phyloP scores from a whole-genome alignment of 306 rosid genomes.

The Cyamopsis tetragonoloba region DNA sequence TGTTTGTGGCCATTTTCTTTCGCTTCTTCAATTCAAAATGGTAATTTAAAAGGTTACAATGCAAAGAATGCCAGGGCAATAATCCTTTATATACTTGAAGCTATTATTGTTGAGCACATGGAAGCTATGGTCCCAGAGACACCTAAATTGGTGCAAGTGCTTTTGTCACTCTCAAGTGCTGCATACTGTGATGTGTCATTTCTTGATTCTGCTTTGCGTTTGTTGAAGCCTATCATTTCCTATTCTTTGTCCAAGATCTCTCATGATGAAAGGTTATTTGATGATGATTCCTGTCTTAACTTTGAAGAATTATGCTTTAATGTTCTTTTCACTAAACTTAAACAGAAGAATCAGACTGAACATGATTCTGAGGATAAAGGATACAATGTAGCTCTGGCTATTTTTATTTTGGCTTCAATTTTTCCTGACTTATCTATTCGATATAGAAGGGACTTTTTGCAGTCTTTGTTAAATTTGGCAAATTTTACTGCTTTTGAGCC shows the following conservation, averaged over 20 bases:
- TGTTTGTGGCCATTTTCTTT: conserved; percentile 71
- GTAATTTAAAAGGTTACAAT: conserved; percentile 61
- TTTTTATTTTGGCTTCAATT: conserved; percentile 77
- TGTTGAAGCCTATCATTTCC: conserved; percentile 83
- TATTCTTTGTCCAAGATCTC: conserved; percentile 67
- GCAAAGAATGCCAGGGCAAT: conserved; percentile 88
- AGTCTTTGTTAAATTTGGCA: conserved; percentile 55
- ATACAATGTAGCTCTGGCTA: conserved; percentile 60
- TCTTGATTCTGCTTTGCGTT: conserved; percentile 65
- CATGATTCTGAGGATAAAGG: conserved; percentile 41
- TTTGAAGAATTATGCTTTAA: conserved; percentile 83
- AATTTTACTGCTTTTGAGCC: conserved; percentile 66
- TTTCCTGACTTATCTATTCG: conserved; percentile 70
- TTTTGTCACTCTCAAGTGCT: conserved; percentile 70
- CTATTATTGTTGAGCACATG: conserved; percentile 83
- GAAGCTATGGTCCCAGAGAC: conserved; percentile 90
- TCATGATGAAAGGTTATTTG: conserved; percentile 58
- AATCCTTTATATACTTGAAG: conserved; percentile 74
- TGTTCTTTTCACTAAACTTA: conserved; percentile 59
- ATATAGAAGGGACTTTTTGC: conserved; percentile 66
- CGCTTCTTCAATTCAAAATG: conserved; percentile 38
- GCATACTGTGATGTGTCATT: conserved; percentile 85
- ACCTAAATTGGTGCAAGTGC: conserved; percentile 76
- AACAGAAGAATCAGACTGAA: conserved; percentile 36
- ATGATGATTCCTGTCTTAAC: conserved; percentile 63